Conservation (phyloP, 1,284 basidiomycete species). For the Ganoderma lingzhi region DNA sequence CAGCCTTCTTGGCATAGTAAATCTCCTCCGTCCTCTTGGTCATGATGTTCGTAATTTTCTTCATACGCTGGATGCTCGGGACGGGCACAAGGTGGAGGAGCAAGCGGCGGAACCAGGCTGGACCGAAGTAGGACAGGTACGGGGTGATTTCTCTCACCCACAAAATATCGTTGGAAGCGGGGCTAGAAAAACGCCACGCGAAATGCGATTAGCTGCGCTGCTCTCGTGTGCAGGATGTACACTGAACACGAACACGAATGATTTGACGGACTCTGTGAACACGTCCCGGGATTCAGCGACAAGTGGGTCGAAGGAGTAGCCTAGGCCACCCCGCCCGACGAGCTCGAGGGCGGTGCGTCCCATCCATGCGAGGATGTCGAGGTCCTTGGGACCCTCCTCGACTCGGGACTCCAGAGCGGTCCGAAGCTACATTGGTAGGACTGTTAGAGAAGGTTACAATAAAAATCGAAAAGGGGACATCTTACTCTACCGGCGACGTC, state of each 20-base stretch:
- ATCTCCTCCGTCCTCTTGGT: slow-evolving; percentile 45
- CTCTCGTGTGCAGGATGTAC: not conserved
- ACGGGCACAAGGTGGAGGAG: slow-evolving; percentile 8
- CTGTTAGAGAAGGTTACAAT: not conserved
- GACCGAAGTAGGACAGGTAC: not conserved
- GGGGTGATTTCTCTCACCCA: not conserved
- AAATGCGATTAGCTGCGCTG: too few species aligned
- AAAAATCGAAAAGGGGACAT: not conserved
- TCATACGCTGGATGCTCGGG: not conserved
- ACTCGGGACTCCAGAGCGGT: slow-evolving; percentile 24
- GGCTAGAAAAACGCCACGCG: not conserved
- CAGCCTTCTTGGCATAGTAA: slow-evolving; percentile 51
- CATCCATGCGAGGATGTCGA: slow-evolving; percentile 49
- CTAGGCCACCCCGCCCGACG: slow-evolving; percentile 43
- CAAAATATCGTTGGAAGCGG: not conserved
- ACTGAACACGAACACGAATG: not conserved
- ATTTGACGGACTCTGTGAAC: slow-evolving; percentile 30
- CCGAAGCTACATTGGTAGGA: slow-evolving; percentile 21
- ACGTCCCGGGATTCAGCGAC: slow-evolving; percentile 35
- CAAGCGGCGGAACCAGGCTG: slow-evolving; percentile 1
- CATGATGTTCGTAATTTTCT: slow-evolving; percentile 44
- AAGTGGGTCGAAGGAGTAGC: slow-evolving; percentile 49
- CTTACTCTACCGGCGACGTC: slow-evolving; percentile 33
- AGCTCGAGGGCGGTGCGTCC: slow-evolving; percentile 43
- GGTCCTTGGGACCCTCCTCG: slow-evolving; percentile 32